A percentile compares a stretch with the other conserved stretches of the same genome.
phyloP scores from a whole-genome alignment of 1,284 basidiomycete genomes.

The Hymenochaete sp. region DNA sequence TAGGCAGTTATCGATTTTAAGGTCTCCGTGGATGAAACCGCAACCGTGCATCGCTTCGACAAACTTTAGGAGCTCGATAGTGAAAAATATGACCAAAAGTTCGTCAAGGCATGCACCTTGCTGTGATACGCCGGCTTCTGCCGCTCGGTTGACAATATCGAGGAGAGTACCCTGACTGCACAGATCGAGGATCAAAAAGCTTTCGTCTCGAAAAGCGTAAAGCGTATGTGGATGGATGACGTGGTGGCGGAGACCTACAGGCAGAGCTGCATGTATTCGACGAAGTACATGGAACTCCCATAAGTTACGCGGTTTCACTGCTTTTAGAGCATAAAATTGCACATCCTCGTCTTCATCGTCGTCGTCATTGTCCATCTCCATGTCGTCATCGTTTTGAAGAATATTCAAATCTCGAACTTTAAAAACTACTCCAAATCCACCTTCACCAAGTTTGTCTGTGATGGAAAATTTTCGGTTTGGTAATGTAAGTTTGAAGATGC shows the following conservation, averaged over 20 bases:
- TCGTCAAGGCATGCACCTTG: constrained; percentile 87
- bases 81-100: constrained; percentile 91
- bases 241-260: constrained; percentile 46
- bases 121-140: constrained; percentile 57
- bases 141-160: constrained; percentile 85
- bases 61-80: constrained; percentile 79
- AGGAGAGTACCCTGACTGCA: constrained; percentile 90
- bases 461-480: constrained; percentile 57
- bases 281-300: constrained; percentile 94
- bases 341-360: constrained; percentile 49
- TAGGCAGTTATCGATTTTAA: constrained; percentile 99
- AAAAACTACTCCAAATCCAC: constrained; percentile 94
- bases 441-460: constrained; percentile 88
- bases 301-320: constrained; percentile 79
- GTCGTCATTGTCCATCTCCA: constrained; percentile 51
- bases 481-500: constrained; percentile 36
- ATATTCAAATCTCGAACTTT: constrained; percentile 48
- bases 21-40: constrained; percentile 92
- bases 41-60: constrained; percentile 76
- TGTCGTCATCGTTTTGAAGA: constrained; percentile 31
- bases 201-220: constrained; percentile 84
- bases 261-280: constrained; percentile 62
- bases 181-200: constrained; percentile 82
- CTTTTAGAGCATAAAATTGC: constrained; percentile 81
- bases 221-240: constrained; percentile 70